Base-by-base conservation (phyloP, 2,329 filamentous ascomycete genomes). In the Trichoderma gracile region DNA sequence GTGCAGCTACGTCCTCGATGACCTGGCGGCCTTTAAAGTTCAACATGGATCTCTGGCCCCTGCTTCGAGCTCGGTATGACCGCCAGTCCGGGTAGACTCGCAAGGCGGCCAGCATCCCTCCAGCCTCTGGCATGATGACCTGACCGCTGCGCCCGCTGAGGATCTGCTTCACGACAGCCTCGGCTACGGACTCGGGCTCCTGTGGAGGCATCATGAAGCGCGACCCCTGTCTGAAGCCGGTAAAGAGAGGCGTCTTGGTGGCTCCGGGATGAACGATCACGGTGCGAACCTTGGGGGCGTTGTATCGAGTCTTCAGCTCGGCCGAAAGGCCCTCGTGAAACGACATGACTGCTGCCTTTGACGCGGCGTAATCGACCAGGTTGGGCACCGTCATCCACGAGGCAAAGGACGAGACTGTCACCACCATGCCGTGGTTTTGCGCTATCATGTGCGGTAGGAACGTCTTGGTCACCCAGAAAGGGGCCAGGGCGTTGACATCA, bases 391-490 rank as follows among this genome's bases (percentile, higher is more conserved):
- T 79, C 8, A 86, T 69, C 76, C 85, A 90, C 14, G 84, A 82
- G 0, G 89, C 88, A 55, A 86, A 80, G 2, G 84, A 87, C 15
- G 89, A 86, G 23, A 92, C 82, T 0, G 87, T 92, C 23, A 92
- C 87, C 46, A 92, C 74, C 81, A 90, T 90, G 66, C 90, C 89
- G 76, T 92, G 89, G 76, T 91, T 86, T 14, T 72, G 72, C 8
- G 76, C 72, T 58, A 89, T 75, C 82, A 93, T 89, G 68, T 77
- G 73, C 0, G 89, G 89, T 1, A 93, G 78, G 75, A 92, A 92
- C 64, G 87, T 83, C 71, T 86, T 84, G 7, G 82, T 77, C n/a
- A 87, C 81, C 80, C 83, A 87, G 78, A 86, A 91, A 76, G 89
- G 89, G 2, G 86, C 80, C 38, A 92, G 73, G 0, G 86, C 79